These are phyloP conservation scores for Scheffersomyces stambukii DNA, from an alignment of 1,139 yeast genomes.

Conservation along the genomic window DNA sequence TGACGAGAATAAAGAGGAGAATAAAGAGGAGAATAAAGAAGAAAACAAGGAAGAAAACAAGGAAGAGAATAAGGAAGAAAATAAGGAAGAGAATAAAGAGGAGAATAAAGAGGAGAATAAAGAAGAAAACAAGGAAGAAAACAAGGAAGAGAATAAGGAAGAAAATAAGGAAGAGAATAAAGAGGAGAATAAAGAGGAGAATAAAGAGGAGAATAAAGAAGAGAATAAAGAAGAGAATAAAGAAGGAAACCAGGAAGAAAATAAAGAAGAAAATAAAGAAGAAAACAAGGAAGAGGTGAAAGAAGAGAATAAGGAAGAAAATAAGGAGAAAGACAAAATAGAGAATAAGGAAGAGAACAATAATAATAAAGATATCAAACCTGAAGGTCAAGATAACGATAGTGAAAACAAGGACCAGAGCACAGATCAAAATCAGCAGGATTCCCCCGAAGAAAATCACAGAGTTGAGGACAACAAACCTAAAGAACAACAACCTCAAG, in stretches of 20 bases:
- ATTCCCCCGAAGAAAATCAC: too few relatives aligned
- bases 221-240: neutral
- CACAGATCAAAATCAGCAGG: too few relatives aligned
- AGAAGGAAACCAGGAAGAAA: neutral
- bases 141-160: slow-evolving; percentile 1
- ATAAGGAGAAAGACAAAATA: too few relatives aligned
- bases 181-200: neutral
- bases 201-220: neutral
- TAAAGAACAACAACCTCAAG: too few relatives aligned
- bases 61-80: slow-evolving; percentile 1
- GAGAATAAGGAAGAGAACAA: too few relatives aligned
- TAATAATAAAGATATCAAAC: too few relatives aligned
- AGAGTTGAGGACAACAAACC: too few relatives aligned
- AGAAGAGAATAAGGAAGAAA: neutral
- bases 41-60: slow-evolving; percentile 1
- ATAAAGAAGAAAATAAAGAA: neutral
- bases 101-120: slow-evolving; percentile 1
- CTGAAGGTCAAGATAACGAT: too few relatives aligned
- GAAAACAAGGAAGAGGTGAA: slow-evolving; percentile 1
- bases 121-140: slow-evolving; percentile 1
- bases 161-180: neutral
- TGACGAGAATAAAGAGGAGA: slow-evolving; percentile 1
- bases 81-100: slow-evolving; percentile 2
- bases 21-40: neutral
- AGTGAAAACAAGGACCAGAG: too few relatives aligned